Evolutionary conservation across 164 flowering plant genomes (phyloP).

Genomic region (Dillenia suffruticosa): DNA sequence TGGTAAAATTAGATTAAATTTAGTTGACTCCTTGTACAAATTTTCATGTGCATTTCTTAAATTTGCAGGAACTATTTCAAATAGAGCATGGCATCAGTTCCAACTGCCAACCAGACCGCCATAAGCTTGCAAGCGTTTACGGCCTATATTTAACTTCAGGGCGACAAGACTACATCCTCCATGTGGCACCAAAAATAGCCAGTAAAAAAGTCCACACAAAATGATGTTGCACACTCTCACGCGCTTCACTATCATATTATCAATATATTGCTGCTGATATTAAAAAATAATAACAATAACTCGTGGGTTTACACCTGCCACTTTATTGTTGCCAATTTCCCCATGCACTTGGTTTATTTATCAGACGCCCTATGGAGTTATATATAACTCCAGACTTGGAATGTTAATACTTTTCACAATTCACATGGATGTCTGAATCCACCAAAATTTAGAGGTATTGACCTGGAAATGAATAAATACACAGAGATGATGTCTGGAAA

Average conservation of each 20-base stretch:
- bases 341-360: background rate
- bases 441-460: too few relatives aligned
- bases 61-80: conserved; percentile 75
- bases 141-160: conserved; percentile 47
- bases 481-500: too few relatives aligned
- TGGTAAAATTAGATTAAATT: background rate
- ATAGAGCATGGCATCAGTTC: conserved; percentile 83
- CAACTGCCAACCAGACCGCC: conserved; percentile 78
- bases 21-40: background rate
- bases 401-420: too few relatives aligned
- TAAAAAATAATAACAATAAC: too few relatives aligned
- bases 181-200: conserved; percentile 69
- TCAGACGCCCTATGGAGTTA: too few relatives aligned
- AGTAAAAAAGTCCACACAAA: conserved; percentile 18
- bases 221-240: background rate
- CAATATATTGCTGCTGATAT: background rate
- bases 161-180: conserved; percentile 49
- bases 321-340: background rate
- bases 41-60: background rate
- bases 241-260: background rate
- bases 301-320: background rate
- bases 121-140: conserved; percentile 62
- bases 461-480: too few relatives aligned
- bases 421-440: too few relatives aligned
- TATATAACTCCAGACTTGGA: too few relatives aligned